Base-by-base conservation (phyloP, 2,329 filamentous ascomycete species). In the Fusarium sterilihyphosum region DNA sequence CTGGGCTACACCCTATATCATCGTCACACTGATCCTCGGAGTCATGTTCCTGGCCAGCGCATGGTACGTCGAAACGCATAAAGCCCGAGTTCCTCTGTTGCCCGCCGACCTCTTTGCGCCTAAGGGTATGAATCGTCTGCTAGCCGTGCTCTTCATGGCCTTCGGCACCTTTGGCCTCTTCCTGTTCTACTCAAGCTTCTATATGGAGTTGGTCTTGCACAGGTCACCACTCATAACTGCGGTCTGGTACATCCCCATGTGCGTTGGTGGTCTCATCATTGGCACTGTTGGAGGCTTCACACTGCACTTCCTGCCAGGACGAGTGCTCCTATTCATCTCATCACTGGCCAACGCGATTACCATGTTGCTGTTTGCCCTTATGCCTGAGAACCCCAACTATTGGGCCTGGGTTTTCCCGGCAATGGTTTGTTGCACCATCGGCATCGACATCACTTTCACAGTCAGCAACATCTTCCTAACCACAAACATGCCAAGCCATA, bases 391-490 rank as follows among this genome's bases (percentile, higher is more conserved):
- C 6, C 86, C 85, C 0, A 87, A 84, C 66, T 90, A 91, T 81
- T 93, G 91, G 91, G 86, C 88, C 0, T 93, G 86, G 78, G 85
- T 91, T 7, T 91, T 93, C 73, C 89, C 91, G 0, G 80, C 86
- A 9, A 89, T 89, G 88, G 81, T 90, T 12, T 88, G 87, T 65
- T 88, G 86, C 20, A 92, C 91, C 0, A 82, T 92, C 29, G 90
- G 89, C 8, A 90, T 93, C 62, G 92, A 93, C 74, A 86, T 93
- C 50, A 88, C 88, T 12, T 92, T 89, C 81, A 92, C 89, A 65
- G 85, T 93, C 6, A 87, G 90, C 38, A 92, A 91, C 71, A 88
- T 93, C 60, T 93, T 92, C 79, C 88, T 92, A 61, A 92, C 91
- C 1, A 92, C 90, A 0, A 88, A 85, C 22, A 80, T 93, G 58